Evolutionary conservation across 345 rosid genomes (phyloP).

Genomic region (Turritis glabra): DNA sequence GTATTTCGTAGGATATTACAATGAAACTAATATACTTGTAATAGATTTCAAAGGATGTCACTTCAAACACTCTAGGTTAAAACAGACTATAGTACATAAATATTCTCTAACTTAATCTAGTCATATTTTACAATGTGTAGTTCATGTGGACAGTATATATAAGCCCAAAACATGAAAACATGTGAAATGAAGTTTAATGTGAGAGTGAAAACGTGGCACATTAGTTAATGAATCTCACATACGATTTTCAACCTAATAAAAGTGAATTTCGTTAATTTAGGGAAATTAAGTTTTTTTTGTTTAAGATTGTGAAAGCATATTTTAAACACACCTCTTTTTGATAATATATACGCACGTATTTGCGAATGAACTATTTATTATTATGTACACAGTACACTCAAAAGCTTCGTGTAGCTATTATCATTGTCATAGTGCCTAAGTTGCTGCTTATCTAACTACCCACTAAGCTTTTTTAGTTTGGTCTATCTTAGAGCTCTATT

Average conservation of each 20-base stretch:
- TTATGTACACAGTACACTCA: background rate
- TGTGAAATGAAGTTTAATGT: too few relatives aligned
- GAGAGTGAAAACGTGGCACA: too few relatives aligned
- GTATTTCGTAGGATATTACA: background rate
- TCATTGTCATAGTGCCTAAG: conserved; percentile 27
- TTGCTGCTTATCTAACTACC: conserved; percentile 35
- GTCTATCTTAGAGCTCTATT: conserved; percentile 14
- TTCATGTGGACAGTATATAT: too few relatives aligned
- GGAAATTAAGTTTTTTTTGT: background rate
- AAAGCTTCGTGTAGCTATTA: conserved; percentile 6
- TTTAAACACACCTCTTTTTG: background rate
- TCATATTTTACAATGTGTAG: too few relatives aligned
- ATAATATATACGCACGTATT: background rate
- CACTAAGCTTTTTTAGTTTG: conserved; percentile 27
- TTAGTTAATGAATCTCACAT: background rate
- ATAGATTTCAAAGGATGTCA: background rate
- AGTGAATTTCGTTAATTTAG: background rate
- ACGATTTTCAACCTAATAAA: background rate
- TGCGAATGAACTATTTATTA: background rate
- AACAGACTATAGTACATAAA: background rate
- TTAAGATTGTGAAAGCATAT: background rate
- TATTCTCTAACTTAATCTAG: background rate
- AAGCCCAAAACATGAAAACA: too few relatives aligned
- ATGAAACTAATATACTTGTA: background rate
- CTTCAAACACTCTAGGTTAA: background rate